These are phyloP conservation scores for Sclerotinia minor DNA, from an alignment of 2,329 filamentous ascomycete genomes.

Conservation along the genomic window DNA sequence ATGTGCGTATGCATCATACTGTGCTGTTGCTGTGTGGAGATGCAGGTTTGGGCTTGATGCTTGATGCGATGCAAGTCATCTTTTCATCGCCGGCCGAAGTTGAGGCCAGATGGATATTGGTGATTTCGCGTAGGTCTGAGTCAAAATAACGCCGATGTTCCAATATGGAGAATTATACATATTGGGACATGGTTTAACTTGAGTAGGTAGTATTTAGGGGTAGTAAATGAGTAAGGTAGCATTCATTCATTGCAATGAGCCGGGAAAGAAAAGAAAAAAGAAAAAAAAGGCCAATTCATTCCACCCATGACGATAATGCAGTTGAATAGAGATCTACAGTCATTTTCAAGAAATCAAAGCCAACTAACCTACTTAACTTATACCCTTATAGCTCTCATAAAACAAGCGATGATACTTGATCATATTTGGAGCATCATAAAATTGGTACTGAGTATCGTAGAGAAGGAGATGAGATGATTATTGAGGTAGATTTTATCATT, in stretches of 20 bases:
- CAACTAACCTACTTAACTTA: not conserved
- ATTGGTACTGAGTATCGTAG: not conserved
- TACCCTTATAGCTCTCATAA: not conserved
- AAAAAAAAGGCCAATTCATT: not conserved
- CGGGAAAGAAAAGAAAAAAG: not conserved
- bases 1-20: slow-evolving; percentile 24
- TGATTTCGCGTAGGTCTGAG: not conserved
- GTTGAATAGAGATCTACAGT: not conserved
- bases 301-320: slow-evolving; percentile 11
- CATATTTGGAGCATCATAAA: not conserved
- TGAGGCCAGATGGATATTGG: slow-evolving; percentile 21
- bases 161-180: slow-evolving; percentile 7
- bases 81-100: slow-evolving; percentile 22
- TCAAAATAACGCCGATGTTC: slow-evolving; percentile 16
- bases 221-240: not conserved
- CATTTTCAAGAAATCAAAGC: not conserved
- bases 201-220: slow-evolving; percentile 13
- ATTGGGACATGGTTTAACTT: slow-evolving; percentile 9
- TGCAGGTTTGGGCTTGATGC: slow-evolving; percentile 23
- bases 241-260: not conserved
- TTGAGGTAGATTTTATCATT: not conserved
- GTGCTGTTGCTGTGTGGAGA: slow-evolving; percentile 16
- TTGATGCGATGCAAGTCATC: slow-evolving; percentile 27
- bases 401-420: no score
- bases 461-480: not conserved